phyloP scores from a whole-genome alignment of 306 rosid genomes.

The Glycyrrhiza uralensis region DNA sequence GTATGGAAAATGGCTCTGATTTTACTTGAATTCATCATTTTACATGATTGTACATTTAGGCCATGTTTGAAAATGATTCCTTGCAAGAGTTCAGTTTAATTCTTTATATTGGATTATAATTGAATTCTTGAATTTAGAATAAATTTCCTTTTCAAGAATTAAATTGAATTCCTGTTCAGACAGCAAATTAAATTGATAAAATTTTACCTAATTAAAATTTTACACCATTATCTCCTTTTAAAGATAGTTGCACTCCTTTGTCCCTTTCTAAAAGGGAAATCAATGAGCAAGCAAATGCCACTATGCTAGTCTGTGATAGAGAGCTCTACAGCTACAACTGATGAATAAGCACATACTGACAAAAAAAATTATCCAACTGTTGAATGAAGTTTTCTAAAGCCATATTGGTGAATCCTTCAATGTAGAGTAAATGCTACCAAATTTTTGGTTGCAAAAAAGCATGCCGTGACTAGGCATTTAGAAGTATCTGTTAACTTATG shows the following conservation, averaged over 20 bases:
- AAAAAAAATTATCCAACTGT: not conserved
- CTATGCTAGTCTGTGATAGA: not conserved
- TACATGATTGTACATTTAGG: not conserved
- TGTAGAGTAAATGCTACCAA: not conserved
- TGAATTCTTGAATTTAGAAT: not conserved
- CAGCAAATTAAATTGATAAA: not conserved
- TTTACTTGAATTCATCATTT: not conserved
- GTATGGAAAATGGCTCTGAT: not conserved
- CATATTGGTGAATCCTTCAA: not conserved
- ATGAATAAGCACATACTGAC: not conserved
- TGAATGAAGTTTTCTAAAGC: not conserved
- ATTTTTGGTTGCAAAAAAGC: not conserved
- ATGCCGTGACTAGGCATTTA: not conserved
- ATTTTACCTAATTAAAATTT: not conserved
- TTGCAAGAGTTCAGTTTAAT: not conserved
- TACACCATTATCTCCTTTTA: not conserved
- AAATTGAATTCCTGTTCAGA: not conserved
- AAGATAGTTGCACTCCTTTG: not conserved
- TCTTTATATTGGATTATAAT: not conserved
- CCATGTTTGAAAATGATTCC: not conserved
- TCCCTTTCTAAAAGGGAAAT: not conserved
- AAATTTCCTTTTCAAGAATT: not conserved
- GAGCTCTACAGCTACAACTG: not conserved
- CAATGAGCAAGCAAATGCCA: not conserved
- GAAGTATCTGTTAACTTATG: not conserved